Base-by-base conservation (phyloP, 2,329 filamentous ascomycete genomes). In the Macroventuria anomochaeta region DNA sequence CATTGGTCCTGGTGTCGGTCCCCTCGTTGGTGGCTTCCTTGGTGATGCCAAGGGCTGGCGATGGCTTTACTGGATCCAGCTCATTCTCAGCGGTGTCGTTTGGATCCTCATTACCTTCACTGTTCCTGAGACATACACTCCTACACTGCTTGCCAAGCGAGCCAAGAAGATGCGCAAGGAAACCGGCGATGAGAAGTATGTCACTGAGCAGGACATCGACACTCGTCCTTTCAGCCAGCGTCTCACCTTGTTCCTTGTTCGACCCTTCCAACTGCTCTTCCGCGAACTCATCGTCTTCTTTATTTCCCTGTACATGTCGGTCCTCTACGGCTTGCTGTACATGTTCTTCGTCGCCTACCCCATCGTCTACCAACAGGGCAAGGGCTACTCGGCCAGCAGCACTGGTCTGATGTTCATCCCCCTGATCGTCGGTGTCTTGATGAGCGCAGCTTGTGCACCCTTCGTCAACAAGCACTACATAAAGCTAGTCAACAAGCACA, bases 361-460 rank as follows among this genome's bases (percentile, higher is more conserved):
- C 0, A 79, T 86, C 60, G 80, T 96, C 53, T 96, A 89, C 77
- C 83, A 91, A 62, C 80, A 86, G 73, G 88, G 89, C 54, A 96
- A 96, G 76, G 89, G 89, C 2, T 96, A 88, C 75, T 85, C 81
- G 3, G 82, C 90, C 23, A 83, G 88, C 29, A 87, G 79, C 23
- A 92, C 90, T 0, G 91, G 91, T 39, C 80, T 96, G 7, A 93
- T 95, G 88, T 96, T 96, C 74, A 92, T 95, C 58, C 90, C 90
- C 1, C 73, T 95, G 38, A 90, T 90, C 7, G 77, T 95, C 15
- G 91, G 91, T 43, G 90, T 95, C 13, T 15, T 93, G 1, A 55
- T 77, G 34, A 89, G 88, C 1, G 88, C 90, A 13, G 67, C 76
- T 11, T 90, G 85, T 73, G 79, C 89, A 0, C 88, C 91, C 0